A percentile compares a stretch with the other conserved stretches of the same genome.
Evolutionary conservation across 768 basidiomycete genomes (phyloP).

Genomic region (Boletellus emodensis): DNA sequence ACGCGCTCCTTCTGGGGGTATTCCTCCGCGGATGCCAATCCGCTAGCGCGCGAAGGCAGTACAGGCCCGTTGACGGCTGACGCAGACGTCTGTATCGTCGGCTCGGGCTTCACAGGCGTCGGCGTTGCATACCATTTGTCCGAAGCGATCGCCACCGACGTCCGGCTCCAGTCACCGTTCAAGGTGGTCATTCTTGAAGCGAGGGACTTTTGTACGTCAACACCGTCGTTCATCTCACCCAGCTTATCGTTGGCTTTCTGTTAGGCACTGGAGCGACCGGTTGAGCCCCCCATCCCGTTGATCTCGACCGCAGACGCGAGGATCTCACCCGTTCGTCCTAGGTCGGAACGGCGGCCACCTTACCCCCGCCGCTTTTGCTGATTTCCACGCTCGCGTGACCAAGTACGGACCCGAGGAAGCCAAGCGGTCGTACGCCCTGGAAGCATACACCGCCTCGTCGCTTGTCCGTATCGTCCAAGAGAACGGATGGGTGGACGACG

Average conservation of each 20-base stretch:
- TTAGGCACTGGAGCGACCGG: slow-evolving; percentile 77
- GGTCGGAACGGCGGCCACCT: slow-evolving; percentile 81
- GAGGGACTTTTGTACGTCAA: slow-evolving; percentile 65
- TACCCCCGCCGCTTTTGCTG: slow-evolving; percentile 44
- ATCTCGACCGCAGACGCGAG: background rate
- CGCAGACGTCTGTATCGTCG: slow-evolving; percentile 75
- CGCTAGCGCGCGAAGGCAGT: slow-evolving; percentile 65
- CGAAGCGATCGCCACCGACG: slow-evolving; percentile 18
- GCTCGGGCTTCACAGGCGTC: slow-evolving; percentile 76
- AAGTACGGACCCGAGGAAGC: slow-evolving; percentile 54
- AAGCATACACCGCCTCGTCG: slow-evolving; percentile 49
- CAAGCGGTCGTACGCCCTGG: slow-evolving; percentile 48
- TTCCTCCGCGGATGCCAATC: slow-evolving; percentile 53
- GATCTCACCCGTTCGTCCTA: slow-evolving; percentile 22
- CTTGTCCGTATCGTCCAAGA: slow-evolving; percentile 48
- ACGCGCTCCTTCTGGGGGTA: slow-evolving; percentile 75
- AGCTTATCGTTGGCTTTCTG: background rate
- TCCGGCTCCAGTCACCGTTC: slow-evolving; percentile 23
- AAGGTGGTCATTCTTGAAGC: slow-evolving; percentile 75
- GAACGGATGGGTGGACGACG: slow-evolving; percentile 40
- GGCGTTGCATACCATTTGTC: slow-evolving; percentile 72
- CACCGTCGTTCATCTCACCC: too few species aligned
- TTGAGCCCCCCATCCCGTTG: slow-evolving; percentile 17
- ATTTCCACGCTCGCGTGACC: slow-evolving; percentile 38
- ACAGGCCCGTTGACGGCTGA: slow-evolving; percentile 51